phyloP scores from a whole-genome alignment of 805 yeast genomes.

The Debaryomyces castellii region DNA sequence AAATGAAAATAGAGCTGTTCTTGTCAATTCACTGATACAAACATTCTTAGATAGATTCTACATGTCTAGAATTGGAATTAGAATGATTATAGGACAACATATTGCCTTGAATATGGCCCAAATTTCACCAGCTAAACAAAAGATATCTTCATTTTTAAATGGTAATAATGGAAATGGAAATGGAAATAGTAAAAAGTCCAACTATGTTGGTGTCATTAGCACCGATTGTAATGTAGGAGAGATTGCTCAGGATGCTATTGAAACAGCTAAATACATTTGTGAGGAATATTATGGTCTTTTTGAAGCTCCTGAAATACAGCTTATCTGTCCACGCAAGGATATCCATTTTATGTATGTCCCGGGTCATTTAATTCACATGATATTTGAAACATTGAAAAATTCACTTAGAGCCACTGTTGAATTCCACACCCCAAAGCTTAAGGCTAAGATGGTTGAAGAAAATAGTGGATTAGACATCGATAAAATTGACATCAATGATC shows the following conservation, averaged over 20 bases:
- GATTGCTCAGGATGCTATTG: constrained; percentile 83
- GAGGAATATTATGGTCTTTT: constrained; percentile 86
- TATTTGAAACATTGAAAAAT: constrained; percentile 85
- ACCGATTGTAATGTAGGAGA: constrained; percentile 81
- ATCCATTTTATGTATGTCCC: constrained; percentile 89
- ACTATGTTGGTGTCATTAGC: constrained; percentile 88
- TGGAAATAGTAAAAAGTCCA: constrained; percentile 29
- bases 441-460: constrained; percentile 33
- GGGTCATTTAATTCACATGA: constrained; percentile 88
- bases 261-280: constrained; percentile 85
- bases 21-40: constrained; percentile 73
- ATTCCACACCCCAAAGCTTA: constrained; percentile 57
- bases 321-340: constrained; percentile 70
- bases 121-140: constrained; percentile 38
- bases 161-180: constrained; percentile 24
- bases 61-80: constrained; percentile 86
- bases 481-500: constrained; percentile 54
- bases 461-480: constrained; percentile 36
- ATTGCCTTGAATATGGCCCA: constrained; percentile 77
- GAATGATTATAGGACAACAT: constrained; percentile 95
- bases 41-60: constrained; percentile 82
- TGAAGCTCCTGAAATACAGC: constrained; percentile 81
- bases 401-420: constrained; percentile 89
- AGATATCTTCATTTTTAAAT: constrained; percentile 34
- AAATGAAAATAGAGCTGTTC: constrained; percentile 41